phyloP scores from a whole-genome alignment of 352 stramenopile genomes.

The Globisporangium heterothallicum region DNA sequence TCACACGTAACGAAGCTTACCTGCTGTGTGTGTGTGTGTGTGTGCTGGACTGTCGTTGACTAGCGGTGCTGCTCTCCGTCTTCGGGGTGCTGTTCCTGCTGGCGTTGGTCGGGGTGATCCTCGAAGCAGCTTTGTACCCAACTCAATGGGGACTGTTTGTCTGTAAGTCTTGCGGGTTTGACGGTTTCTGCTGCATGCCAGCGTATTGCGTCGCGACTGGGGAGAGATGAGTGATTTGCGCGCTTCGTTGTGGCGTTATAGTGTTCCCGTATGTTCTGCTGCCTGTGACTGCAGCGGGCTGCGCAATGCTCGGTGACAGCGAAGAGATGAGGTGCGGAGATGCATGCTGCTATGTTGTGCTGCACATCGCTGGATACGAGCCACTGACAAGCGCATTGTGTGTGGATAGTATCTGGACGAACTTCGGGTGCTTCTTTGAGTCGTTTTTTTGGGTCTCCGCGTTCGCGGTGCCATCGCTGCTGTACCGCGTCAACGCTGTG shows the following conservation, averaged over 20 bases:
- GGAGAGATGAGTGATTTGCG: not conserved
- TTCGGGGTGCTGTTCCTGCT: conserved; percentile 48
- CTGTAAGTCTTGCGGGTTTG: conserved; percentile 20
- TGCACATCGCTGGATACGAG: not conserved
- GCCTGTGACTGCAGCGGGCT: conserved; percentile 53
- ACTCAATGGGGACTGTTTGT: conserved; percentile 69
- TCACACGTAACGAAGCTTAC: not conserved
- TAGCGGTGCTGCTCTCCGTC: conserved; percentile 34
- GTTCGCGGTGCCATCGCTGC: conserved; percentile 54
- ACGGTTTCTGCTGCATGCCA: not conserved
- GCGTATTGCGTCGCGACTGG: not conserved
- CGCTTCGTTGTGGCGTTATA: conserved; percentile 9
- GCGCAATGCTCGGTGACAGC: conserved; percentile 37
- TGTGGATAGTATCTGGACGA: conserved; percentile 34
- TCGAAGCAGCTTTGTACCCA: conserved; percentile 50
- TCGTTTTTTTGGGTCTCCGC: conserved; percentile 62
- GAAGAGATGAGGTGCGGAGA: conserved; percentile 39
- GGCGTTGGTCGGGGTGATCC: conserved; percentile 47
- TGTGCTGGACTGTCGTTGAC: conserved; percentile 3
- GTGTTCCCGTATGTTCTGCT: conserved; percentile 64
- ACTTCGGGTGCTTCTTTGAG: conserved; percentile 73
- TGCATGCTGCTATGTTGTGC: not conserved
- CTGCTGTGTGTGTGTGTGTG: not conserved
- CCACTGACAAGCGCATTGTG: too few species aligned
- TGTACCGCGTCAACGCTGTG: conserved; percentile 63